A percentile compares a stretch with the other conserved stretches of the same genome.
These are phyloP conservation scores for Termitomyces sp. DNA, from an alignment of 768 basidiomycete species.

Conservation along the genomic window DNA sequence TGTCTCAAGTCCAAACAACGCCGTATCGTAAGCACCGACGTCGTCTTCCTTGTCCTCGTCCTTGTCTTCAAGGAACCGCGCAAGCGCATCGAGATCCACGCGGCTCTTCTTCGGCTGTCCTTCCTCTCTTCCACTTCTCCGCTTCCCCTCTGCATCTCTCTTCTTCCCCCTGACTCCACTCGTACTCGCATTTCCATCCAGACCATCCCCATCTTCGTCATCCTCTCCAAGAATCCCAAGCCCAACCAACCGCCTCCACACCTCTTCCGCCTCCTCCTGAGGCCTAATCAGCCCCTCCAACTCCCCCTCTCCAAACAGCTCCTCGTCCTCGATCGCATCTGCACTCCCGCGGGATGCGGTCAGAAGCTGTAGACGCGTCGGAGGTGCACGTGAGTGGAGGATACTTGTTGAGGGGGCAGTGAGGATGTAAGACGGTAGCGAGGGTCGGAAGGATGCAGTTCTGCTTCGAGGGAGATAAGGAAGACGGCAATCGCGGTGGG, in stretches of 20 bases:
- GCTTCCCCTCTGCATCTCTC: neutral
- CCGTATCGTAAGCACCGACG: constrained; percentile 1
- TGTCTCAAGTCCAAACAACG: constrained; percentile 12
- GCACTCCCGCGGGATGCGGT: constrained; percentile 49
- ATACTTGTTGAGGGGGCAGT: constrained; percentile 31
- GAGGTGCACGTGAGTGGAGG: constrained; percentile 28
- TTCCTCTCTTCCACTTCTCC: neutral
- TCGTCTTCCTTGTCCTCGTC: constrained; percentile 8
- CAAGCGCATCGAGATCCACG: constrained; percentile 56
- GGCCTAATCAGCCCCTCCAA: constrained; percentile 58
- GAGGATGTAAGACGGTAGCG: constrained; percentile 44
- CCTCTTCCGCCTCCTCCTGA: constrained; percentile 46
- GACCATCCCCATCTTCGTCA: constrained; percentile 14
- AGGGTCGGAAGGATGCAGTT: constrained; percentile 33
- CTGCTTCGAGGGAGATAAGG: constrained; percentile 69
- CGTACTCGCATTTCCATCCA: constrained; percentile 5
- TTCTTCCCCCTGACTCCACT: neutral
- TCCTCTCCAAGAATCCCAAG: constrained; percentile 29
- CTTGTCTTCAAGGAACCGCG: constrained; percentile 41
- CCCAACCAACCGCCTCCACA: constrained; percentile 28
- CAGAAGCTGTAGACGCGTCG: constrained; percentile 68
- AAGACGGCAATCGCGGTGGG: constrained; percentile 67
- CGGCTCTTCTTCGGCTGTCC: constrained; percentile 28
- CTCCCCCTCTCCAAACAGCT: constrained; percentile 69
- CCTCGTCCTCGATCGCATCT: constrained; percentile 59